Evolutionary conservation across 2,329 filamentous ascomycete species (phyloP).

Genomic region (Macrophomina tecta): DNA sequence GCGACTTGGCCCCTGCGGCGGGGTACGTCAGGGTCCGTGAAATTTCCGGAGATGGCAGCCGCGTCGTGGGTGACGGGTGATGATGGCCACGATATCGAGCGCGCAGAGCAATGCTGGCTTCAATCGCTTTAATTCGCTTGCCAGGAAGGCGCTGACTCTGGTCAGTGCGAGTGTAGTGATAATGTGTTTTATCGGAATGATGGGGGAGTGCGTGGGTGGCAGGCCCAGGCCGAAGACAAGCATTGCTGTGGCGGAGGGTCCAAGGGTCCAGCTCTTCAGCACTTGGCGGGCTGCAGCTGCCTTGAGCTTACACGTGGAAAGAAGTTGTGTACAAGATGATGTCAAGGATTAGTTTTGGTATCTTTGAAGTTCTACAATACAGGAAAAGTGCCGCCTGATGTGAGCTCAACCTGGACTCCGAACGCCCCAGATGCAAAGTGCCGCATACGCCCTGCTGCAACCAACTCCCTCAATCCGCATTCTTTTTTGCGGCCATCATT

Average conservation of each 20-base stretch:
- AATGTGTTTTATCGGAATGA: neutral
- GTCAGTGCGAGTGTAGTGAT: neutral
- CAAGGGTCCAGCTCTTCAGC: no score
- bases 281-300: neutral
- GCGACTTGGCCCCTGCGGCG: slow-evolving; percentile 16
- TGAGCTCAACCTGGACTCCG: neutral
- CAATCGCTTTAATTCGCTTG: no score
- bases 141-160: neutral
- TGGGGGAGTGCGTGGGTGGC: neutral
- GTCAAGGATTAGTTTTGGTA: slow-evolving; percentile 4
- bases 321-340: no score
- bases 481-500: slow-evolving; percentile 25
- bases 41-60: slow-evolving; percentile 3
- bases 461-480: neutral
- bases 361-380: neutral
- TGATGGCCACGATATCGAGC: neutral
- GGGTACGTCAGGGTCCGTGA: slow-evolving; percentile 9
- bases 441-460: neutral
- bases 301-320: neutral
- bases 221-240: no score
- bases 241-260: neutral
- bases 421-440: slow-evolving; percentile 2
- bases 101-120: neutral
- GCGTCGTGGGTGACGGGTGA: neutral
- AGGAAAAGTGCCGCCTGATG: neutral